phyloP scores from a whole-genome alignment of 371 early-diverging fungal genomes.

The Capillidium rhysosporum region DNA sequence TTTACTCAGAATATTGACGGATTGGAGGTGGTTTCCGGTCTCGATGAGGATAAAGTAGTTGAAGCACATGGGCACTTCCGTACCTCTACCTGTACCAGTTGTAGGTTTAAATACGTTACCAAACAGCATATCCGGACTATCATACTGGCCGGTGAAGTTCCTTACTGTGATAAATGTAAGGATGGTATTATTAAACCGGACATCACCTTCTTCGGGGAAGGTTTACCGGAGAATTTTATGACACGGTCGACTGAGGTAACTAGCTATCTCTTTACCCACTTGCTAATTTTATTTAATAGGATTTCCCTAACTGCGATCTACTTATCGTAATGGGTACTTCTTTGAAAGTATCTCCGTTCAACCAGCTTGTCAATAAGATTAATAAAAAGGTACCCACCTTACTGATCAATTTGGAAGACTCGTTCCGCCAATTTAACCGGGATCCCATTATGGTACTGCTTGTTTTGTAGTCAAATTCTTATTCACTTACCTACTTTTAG shows the following conservation, averaged over 20 bases:
- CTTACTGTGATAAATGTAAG: constrained; percentile 39
- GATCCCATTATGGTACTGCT: constrained; percentile 6
- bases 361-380: constrained; percentile 49
- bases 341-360: constrained; percentile 74
- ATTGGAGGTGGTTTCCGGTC: constrained; percentile 66
- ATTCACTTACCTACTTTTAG: too few relatives aligned
- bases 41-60: constrained; percentile 45
- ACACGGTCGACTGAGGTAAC: constrained; percentile 19
- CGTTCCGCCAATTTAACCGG: constrained; percentile 15
- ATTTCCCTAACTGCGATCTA: constrained; percentile 55
- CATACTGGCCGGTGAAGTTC: constrained; percentile 33
- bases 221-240: constrained; percentile 58
- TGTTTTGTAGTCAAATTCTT: too few relatives aligned
- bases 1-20: constrained; percentile 95
- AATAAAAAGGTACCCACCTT: constrained; percentile 46
- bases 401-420: constrained; percentile 58
- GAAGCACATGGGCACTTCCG: constrained; percentile 93
- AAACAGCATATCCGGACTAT: constrained; percentile 3
- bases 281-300: constrained; percentile 14
- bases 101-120: constrained; percentile 9
- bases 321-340: constrained; percentile 86
- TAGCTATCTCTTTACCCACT: too few relatives aligned
- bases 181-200: constrained; percentile 71
- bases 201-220: constrained; percentile 90
- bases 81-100: constrained; percentile 50